These are phyloP conservation scores for Hypsizygus marmoreus DNA, from an alignment of 768 basidiomycete genomes.

Conservation along the genomic window DNA sequence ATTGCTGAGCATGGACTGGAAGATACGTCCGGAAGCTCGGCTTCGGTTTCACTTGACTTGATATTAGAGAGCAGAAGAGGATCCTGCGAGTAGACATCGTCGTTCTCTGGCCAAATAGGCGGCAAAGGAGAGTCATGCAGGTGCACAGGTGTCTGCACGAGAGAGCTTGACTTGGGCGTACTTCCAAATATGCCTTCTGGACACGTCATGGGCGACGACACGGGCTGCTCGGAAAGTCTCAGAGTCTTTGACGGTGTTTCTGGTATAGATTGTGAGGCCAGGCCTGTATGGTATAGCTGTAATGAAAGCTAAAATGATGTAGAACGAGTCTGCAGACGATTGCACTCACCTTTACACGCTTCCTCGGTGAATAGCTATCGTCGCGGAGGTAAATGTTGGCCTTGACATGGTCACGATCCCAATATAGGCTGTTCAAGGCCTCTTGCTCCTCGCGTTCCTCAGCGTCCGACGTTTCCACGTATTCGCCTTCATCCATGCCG, in stretches of 20 bases:
- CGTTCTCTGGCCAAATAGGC: neutral
- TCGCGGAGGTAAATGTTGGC: neutral
- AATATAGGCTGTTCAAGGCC: slow-evolving; percentile 14
- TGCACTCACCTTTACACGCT: slow-evolving; percentile 17
- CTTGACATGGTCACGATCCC: neutral
- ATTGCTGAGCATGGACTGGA: neutral
- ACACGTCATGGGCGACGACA: neutral
- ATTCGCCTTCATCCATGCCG: slow-evolving; percentile 39
- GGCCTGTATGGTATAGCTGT: slow-evolving; percentile 3
- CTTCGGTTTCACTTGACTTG: slow-evolving; percentile 3
- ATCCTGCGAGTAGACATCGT: neutral
- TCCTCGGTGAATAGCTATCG: slow-evolving; percentile 23
- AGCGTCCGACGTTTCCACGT: slow-evolving; percentile 64
- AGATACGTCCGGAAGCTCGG: neutral
- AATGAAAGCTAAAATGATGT: neutral
- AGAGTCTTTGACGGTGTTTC: neutral
- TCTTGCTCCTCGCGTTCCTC: slow-evolving; percentile 56
- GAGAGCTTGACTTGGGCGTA: slow-evolving; percentile 10
- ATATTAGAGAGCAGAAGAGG: neutral
- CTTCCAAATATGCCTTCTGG: neutral
- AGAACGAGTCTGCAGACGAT: neutral
- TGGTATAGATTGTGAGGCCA: neutral
- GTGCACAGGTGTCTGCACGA: neutral
- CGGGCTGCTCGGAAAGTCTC: neutral
- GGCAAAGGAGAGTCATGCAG: neutral